A percentile compares a stretch with the other conserved stretches of the same genome.
Evolutionary conservation across 2,329 filamentous ascomycete genomes (phyloP).

Genomic region (Hymenoscyphus repandus): DNA sequence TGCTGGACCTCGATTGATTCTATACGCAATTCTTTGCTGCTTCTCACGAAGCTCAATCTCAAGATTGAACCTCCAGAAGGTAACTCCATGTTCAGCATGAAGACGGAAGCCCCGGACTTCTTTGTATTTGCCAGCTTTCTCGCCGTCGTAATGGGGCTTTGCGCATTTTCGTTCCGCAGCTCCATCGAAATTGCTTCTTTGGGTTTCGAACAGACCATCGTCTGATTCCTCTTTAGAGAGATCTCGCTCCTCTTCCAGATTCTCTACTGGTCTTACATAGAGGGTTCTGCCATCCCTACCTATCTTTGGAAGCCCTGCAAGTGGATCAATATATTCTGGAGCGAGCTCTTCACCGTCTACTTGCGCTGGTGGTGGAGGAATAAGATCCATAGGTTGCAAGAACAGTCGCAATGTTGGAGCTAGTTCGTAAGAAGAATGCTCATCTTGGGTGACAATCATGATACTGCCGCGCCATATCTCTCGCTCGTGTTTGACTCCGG

Average conservation of each 20-base stretch:
- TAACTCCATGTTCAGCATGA: slow-evolving; percentile 79
- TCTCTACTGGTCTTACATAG: slow-evolving; percentile 84
- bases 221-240: slow-evolving; percentile 76
- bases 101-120: slow-evolving; percentile 79
- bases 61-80: slow-evolving; percentile 96
- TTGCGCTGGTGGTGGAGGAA: slow-evolving; percentile 71
- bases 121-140: slow-evolving; percentile 73
- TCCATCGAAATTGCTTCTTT: slow-evolving; percentile 49
- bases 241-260: slow-evolving; percentile 72
- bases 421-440: slow-evolving; percentile 74
- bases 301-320: slow-evolving; percentile 81
- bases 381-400: slow-evolving; percentile 75
- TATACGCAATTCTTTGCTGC: slow-evolving; percentile 87
- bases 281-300: slow-evolving; percentile 80
- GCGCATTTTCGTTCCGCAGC: slow-evolving; percentile 46
- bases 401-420: slow-evolving; percentile 81
- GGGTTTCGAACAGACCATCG: slow-evolving; percentile 73
- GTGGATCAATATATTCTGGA: slow-evolving; percentile 81
- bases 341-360: slow-evolving; percentile 62
- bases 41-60: slow-evolving; percentile 77
- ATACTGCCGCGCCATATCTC: slow-evolving; percentile 91
- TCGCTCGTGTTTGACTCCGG: slow-evolving; percentile 42
- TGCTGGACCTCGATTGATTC: slow-evolving; percentile 86
- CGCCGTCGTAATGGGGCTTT: slow-evolving; percentile 62
- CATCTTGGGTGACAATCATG: slow-evolving; percentile 91